Evolutionary conservation across 345 rosid genomes (phyloP), one percentile per base, ranked within the genome.

Genomic region (Syzygium aromaticum): DNA sequence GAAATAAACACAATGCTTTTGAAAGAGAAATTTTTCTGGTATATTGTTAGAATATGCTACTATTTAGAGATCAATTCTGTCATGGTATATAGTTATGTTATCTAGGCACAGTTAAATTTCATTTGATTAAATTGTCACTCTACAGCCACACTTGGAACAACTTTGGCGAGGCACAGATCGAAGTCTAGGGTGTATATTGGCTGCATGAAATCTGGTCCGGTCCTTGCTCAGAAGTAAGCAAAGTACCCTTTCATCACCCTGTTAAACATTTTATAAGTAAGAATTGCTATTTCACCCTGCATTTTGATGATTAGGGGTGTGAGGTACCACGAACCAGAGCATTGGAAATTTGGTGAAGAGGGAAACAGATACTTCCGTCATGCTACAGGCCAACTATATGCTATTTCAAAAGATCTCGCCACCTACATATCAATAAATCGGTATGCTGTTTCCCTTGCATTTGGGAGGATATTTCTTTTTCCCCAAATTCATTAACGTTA

Each of bases 121-220:
- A 73, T 73, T 73, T 73, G 49, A 73, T 40, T 85, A 85, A 3
- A 43, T 73, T 52, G 84, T 86, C 22, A 54, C 85, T 88, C 86
- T 93, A 89, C 94, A 98, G 99, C 98, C 89, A 98, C 99, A 17
- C 96, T 98, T 17, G 98, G 99, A 89, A 93, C 97, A 88, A 96
- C 98, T 59, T 91, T 97, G 89, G 92, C 89, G 56, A 93, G 96
- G 86, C 95, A 97, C 88, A 91, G 95, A 86, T 90, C 93, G 86
- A 95, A 94, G 87, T 94, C 98, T 11, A 92, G 98, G 85, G 94
- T 96, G 23, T 97, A 97, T 84, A 95, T 95, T 73, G 99, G 99
- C 54, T 97, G 99, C 93, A 97, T 97, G 99, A 97, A 97, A 89
- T 97, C 99, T 46, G 98, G 99, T 88, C 98, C 97, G 5, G 99